These are phyloP conservation scores for Phytophthora cryptogea DNA, from an alignment of 352 stramenopile genomes.

Conservation along the genomic window DNA sequence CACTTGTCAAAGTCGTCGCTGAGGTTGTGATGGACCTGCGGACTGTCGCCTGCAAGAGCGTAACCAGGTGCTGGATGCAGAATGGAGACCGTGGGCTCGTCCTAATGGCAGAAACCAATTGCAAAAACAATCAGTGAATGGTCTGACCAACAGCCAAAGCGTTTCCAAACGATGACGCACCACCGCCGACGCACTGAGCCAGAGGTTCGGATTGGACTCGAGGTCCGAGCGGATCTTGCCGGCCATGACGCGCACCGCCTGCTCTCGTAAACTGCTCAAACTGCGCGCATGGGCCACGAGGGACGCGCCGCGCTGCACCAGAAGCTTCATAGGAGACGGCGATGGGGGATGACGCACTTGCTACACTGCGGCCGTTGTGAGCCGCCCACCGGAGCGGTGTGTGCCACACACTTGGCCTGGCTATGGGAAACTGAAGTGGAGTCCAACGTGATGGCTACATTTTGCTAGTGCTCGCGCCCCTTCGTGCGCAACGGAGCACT, in stretches of 20 bases:
- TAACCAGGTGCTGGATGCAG: slow-evolving; percentile 73
- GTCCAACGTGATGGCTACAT: slow-evolving; percentile 16
- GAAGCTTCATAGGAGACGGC: slow-evolving; percentile 35
- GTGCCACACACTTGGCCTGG: too few relatives aligned
- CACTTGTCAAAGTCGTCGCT: slow-evolving; percentile 48
- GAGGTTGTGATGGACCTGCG: slow-evolving; percentile 37
- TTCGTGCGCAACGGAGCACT: slow-evolving; percentile 11
- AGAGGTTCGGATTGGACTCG: slow-evolving; percentile 83
- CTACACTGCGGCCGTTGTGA: slow-evolving; percentile 11
- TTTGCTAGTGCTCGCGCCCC: slow-evolving; percentile 7
- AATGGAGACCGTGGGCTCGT: slow-evolving; percentile 87
- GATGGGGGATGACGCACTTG: slow-evolving; percentile 6
- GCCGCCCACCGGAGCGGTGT: slow-evolving; percentile 9
- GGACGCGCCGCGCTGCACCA: slow-evolving; percentile 27
- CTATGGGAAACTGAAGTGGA: slow-evolving; percentile 7
- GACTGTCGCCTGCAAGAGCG: slow-evolving; percentile 37
- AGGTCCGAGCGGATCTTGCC: slow-evolving; percentile 66
- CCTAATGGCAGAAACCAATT: slow-evolving; percentile 35
- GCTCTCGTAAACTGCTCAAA: slow-evolving; percentile 67
- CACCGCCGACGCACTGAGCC: slow-evolving; percentile 77
- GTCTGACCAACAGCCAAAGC: not conserved
- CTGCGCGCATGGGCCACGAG: slow-evolving; percentile 24
- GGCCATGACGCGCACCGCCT: slow-evolving; percentile 60
- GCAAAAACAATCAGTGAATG: slow-evolving; percentile 4
- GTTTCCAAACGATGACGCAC: slow-evolving; percentile 37